These are phyloP conservation scores for Sugiyamaella grinbergsii DNA, from an alignment of 1,139 yeast genomes.

Conservation along the genomic window DNA sequence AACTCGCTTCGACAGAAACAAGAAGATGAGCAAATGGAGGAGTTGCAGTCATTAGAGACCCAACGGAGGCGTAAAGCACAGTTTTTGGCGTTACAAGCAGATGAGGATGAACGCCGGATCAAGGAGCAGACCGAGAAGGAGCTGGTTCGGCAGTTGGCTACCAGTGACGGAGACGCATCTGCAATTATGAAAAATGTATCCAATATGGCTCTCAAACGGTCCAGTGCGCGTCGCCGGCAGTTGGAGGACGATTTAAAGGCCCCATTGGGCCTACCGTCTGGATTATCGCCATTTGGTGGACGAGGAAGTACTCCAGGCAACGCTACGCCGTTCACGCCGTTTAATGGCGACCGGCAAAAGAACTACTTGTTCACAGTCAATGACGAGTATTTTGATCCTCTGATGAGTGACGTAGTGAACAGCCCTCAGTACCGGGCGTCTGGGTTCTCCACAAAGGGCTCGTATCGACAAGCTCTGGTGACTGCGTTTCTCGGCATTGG, in stretches of 20 bases:
- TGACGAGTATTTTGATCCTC: conserved; percentile 62
- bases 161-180: conserved; percentile 52
- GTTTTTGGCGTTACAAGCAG: conserved; percentile 41
- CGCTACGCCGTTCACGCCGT: conserved; percentile 87
- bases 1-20: conserved; percentile 71
- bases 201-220: conserved; percentile 65
- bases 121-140: conserved; percentile 64
- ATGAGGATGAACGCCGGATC: conserved; percentile 43
- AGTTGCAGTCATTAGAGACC: conserved; percentile 70
- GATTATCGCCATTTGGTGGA: conserved; percentile 2
- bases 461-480: conserved; percentile 74
- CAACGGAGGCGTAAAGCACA: conserved; percentile 51
- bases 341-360: conserved; percentile 80
- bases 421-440: conserved; percentile 78
- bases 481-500: conserved; percentile 91
- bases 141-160: conserved; percentile 63
- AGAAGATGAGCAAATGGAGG: conserved; percentile 67
- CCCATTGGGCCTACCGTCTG: conserved; percentile 24
- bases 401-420: conserved; percentile 57
- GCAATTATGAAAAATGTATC: conserved; percentile 56
- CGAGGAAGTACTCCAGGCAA: conserved; percentile 33
- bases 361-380: conserved; percentile 50
- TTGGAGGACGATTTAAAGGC: conserved; percentile 60
- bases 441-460: conserved; percentile 74
- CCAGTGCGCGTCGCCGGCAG: conserved; percentile 66